Conservation (phyloP, 345 rosid genomes). For the Toxicodendron radicans region DNA sequence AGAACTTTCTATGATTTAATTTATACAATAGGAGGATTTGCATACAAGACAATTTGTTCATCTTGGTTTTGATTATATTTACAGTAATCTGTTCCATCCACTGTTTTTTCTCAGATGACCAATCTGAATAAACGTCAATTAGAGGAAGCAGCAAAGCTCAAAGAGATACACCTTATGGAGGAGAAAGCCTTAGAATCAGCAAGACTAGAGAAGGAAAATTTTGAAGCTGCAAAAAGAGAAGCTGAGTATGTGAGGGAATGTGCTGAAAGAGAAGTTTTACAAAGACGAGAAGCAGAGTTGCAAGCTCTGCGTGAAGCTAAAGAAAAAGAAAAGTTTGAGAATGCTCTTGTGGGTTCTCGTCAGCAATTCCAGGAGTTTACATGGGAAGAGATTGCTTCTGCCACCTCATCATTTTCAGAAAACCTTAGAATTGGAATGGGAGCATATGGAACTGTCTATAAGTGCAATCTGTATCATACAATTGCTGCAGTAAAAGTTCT, state of each 20-base stretch:
- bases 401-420: constrained; percentile 82
- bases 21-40: too few relatives aligned
- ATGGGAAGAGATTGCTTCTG: constrained; percentile 82
- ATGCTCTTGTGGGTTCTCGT: constrained; percentile 49
- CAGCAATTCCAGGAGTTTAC: constrained; percentile 54
- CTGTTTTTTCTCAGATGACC: constrained; percentile 41
- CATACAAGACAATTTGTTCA: too few relatives aligned
- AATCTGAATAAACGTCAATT: constrained; percentile 43
- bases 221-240: constrained; percentile 57
- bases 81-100: not conserved
- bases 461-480: constrained; percentile 68
- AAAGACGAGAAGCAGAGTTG: constrained; percentile 59
- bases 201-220: constrained; percentile 56
- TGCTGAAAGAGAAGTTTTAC: constrained; percentile 55
- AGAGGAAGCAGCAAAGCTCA: constrained; percentile 60
- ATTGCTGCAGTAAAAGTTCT: constrained; percentile 84
- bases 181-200: constrained; percentile 55
- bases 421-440: constrained; percentile 70
- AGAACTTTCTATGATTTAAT: too few relatives aligned
- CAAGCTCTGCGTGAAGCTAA: constrained; percentile 49
- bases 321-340: constrained; percentile 72
- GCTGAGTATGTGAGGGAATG: constrained; percentile 40
- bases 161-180: constrained; percentile 51
- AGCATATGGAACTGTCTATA: constrained; percentile 81
- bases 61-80: not conserved